A percentile compares a stretch with the other conserved stretches of the same genome.
Evolutionary conservation across 2,329 filamentous ascomycete genomes (phyloP).

Genomic region (Aspergillus vadensis): DNA sequence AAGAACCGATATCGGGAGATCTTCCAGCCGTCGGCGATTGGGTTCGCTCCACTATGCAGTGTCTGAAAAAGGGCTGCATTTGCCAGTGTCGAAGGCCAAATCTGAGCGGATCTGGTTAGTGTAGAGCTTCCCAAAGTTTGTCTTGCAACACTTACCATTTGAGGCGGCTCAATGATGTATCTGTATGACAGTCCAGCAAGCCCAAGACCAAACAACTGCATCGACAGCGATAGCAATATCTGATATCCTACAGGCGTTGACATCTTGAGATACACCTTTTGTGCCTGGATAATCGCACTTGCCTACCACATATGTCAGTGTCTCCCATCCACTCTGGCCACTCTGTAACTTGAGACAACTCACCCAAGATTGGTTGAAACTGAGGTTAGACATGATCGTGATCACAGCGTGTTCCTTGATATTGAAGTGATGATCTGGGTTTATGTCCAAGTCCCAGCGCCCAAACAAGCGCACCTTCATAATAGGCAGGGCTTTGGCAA

Average conservation of each 20-base stretch:
- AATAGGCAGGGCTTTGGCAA: constrained; percentile 45
- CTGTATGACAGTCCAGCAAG: constrained; percentile 39
- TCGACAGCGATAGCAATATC: constrained; percentile 40
- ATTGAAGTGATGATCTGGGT: constrained; percentile 50
- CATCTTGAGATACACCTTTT: constrained; percentile 41
- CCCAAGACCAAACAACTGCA: constrained; percentile 43
- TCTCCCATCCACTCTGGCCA: background rate
- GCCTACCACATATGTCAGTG: constrained; percentile 33
- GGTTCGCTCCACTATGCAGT: constrained; percentile 39
- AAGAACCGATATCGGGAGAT: constrained; percentile 32
- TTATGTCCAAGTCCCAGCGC: constrained; percentile 30
- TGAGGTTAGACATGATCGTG: constrained; percentile 52
- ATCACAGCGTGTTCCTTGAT: constrained; percentile 51
- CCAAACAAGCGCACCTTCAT: constrained; percentile 26
- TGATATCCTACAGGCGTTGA: constrained; percentile 39
- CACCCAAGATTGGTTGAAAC: constrained; percentile 42
- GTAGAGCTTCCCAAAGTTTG: too few species aligned
- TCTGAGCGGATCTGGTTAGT: constrained; percentile 13
- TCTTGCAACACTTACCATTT: constrained; percentile 26
- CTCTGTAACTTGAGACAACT: background rate
- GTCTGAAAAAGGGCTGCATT: constrained; percentile 39
- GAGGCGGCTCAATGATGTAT: constrained; percentile 41
- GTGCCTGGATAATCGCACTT: constrained; percentile 47
- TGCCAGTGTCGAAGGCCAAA: constrained; percentile 40
- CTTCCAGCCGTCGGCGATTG: constrained; percentile 38